These are phyloP conservation scores for Diaporthe eres DNA, from an alignment of 2,329 filamentous ascomycete species.

Conservation along the genomic window DNA sequence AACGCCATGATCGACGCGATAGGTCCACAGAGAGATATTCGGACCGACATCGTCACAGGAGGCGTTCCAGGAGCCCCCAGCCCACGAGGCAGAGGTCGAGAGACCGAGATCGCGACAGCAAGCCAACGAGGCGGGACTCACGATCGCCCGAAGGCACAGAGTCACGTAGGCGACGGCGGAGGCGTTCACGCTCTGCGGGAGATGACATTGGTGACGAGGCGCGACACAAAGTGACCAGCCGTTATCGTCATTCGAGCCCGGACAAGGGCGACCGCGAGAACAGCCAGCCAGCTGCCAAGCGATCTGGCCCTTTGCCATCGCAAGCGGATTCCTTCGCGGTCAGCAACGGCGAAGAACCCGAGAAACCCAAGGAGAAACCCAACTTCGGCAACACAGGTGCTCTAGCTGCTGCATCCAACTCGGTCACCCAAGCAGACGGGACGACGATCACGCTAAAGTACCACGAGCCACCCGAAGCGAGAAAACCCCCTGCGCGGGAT, in stretches of 20 bases:
- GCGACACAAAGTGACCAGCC: not conserved
- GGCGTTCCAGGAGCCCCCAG: constrained; percentile 36
- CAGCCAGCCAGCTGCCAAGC: constrained; percentile 42
- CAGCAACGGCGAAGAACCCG: constrained; percentile 63
- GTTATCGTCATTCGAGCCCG: not conserved
- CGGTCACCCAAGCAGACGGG: constrained; percentile 78
- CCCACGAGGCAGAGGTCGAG: constrained; percentile 28
- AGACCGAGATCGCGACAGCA: constrained; percentile 15
- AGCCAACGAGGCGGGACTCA: constrained; percentile 17
- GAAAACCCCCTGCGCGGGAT: constrained; percentile 84
- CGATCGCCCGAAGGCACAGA: constrained; percentile 32
- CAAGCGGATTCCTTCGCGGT: constrained; percentile 73
- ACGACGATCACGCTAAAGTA: constrained; percentile 90
- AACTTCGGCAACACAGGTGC: constrained; percentile 87
- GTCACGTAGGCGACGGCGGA: constrained; percentile 27
- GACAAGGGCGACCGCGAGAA: not conserved
- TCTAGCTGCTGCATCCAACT: constrained; percentile 90
- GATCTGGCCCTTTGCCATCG: constrained; percentile 69
- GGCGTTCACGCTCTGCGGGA: constrained; percentile 1
- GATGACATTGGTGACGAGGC: not conserved
- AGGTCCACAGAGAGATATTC: constrained; percentile 22
- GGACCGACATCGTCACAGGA: constrained; percentile 30
- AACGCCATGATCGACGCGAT: constrained; percentile 28
- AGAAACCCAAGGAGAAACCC: constrained; percentile 84
- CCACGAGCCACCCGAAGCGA: constrained; percentile 92